Evolutionary conservation across 2,329 filamentous ascomycete species (phyloP), one percentile per base, ranked within the genome.

Genomic region (Monilinia polystroma): DNA sequence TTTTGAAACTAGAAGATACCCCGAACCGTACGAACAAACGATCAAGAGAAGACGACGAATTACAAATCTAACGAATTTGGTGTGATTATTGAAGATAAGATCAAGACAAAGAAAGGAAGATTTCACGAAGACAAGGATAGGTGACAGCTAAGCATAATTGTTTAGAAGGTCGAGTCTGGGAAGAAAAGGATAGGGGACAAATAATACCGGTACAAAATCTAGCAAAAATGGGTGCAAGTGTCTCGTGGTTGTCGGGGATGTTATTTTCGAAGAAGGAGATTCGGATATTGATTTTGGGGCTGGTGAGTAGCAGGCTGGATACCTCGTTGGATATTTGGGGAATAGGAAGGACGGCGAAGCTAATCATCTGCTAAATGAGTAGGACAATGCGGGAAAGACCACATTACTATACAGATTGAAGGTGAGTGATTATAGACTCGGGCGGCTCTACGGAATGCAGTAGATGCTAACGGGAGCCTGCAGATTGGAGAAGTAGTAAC

Each of bases 331-430:
- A 43, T 32, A 32, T 66, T 62, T 32, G 23, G 59, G 54, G 58
- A 63, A 63, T 52, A 10, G n/a, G 4, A 35, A 41, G 58, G 65
- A 54, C 4, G 41, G 5, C 4, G 35, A 66, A 57, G 60, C 66
- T 69, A 63, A 69, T 58, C 8, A n/a, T 58, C 63, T 41, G 43
- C 53, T 16, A 64, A 45, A 26, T 43, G 26, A 18, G 4, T 65
- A 98, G 92, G 95, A 99, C 80, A 98, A 98, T 80, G 95, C 95
- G 58, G 95, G 95, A 79, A 99, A 99, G 82, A 99, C 95, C 54
- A 99, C 95, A 43, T 84, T 99, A 68, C 83, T 99, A 67, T 99
- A 99, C 83, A 90, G 94, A 80, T 83, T 99, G 73, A 97, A 97
- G 90, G 92, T 96, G 79, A 75, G 64, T 23, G 65, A 62, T 57